A percentile compares a stretch with the other conserved stretches of the same genome.
phyloP scores from a whole-genome alignment of 2,329 filamentous ascomycete species.

The Arachnomyces sp. region DNA sequence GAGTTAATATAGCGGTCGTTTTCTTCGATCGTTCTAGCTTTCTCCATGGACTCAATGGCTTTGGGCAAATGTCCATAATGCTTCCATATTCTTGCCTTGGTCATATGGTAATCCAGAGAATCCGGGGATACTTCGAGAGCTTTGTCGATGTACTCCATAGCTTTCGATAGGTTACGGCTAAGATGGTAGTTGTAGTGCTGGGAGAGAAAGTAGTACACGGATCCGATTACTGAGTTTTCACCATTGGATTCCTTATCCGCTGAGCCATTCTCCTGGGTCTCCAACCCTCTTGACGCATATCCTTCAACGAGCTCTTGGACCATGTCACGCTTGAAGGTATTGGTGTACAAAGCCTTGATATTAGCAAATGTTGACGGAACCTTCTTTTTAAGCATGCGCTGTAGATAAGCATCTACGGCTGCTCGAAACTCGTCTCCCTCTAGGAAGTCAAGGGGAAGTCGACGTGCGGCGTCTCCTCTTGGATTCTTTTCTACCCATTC shows the following conservation, averaged over 20 bases:
- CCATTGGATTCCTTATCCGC: slow-evolving; percentile 42
- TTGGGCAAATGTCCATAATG: slow-evolving; percentile 72
- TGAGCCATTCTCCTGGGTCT: slow-evolving; percentile 42
- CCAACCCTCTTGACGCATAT: slow-evolving; percentile 57
- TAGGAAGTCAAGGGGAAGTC: slow-evolving; percentile 84
- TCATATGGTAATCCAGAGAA: slow-evolving; percentile 88
- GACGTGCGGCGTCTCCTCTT: slow-evolving; percentile 73
- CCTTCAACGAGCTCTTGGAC: slow-evolving; percentile 70
- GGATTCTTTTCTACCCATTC: slow-evolving; percentile 75
- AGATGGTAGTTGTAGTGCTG: slow-evolving; percentile 94
- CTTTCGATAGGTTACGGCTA: slow-evolving; percentile 76
- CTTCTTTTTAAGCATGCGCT: slow-evolving; percentile 80
- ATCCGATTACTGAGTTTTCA: slow-evolving; percentile 51
- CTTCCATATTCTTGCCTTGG: slow-evolving; percentile 90
- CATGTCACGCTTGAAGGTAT: slow-evolving; percentile 67
- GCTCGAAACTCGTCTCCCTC: slow-evolving; percentile 71
- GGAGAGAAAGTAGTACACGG: slow-evolving; percentile 84
- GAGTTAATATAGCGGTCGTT: slow-evolving; percentile 97
- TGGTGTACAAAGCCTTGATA: slow-evolving; percentile 82
- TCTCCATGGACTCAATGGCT: slow-evolving; percentile 81
- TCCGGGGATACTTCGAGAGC: slow-evolving; percentile 71
- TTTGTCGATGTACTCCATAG: slow-evolving; percentile 73
- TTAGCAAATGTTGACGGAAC: slow-evolving; percentile 96
- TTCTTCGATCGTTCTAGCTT: slow-evolving; percentile 74
- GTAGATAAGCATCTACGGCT: slow-evolving; percentile 71